These are phyloP conservation scores for Podosphaera aphanis DNA, from an alignment of 2,329 filamentous ascomycete genomes.

Conservation along the genomic window DNA sequence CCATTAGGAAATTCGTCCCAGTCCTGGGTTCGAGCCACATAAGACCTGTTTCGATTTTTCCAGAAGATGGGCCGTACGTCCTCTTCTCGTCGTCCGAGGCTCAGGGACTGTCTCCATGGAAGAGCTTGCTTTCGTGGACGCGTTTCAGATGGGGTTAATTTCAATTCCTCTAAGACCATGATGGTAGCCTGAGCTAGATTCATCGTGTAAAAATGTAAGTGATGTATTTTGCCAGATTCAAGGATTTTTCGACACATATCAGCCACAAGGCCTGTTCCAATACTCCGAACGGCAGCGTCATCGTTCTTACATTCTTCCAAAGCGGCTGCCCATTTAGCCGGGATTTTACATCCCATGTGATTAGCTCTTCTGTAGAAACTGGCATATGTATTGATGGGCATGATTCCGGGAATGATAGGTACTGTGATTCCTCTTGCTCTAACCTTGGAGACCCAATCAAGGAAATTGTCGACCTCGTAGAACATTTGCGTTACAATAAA, in stretches of 20 bases:
- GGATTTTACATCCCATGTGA: slow-evolving; percentile 74
- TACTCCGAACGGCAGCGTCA: slow-evolving; percentile 71
- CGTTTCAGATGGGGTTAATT: slow-evolving; percentile 53
- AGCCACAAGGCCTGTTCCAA: slow-evolving; percentile 68
- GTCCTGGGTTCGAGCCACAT: slow-evolving; percentile 82
- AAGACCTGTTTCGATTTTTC: slow-evolving; percentile 90
- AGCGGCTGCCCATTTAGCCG: slow-evolving; percentile 53
- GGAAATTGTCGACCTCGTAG: slow-evolving; percentile 89
- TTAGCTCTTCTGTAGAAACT: slow-evolving; percentile 75
- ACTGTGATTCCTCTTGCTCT: slow-evolving; percentile 64
- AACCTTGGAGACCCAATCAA: slow-evolving; percentile 72
- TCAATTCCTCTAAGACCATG: slow-evolving; percentile 79
- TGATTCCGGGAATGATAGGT: slow-evolving; percentile 68
- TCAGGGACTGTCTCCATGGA: slow-evolving; percentile 88
- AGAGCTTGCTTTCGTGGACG: slow-evolving; percentile 71
- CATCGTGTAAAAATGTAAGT: slow-evolving; percentile 95
- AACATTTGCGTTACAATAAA: slow-evolving; percentile 99
- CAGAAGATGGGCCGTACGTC: slow-evolving; percentile 97
- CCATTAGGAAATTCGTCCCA: slow-evolving; percentile 99
- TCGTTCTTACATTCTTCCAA: slow-evolving; percentile 93
- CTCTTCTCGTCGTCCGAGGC: slow-evolving; percentile 67
- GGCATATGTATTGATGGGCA: slow-evolving; percentile 87
- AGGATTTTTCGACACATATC: slow-evolving; percentile 77
- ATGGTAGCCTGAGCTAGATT: slow-evolving; percentile 85
- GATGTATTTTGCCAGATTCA: slow-evolving; percentile 50